These are phyloP conservation scores for Aureobasidium namibiae DNA, from an alignment of 2,329 filamentous ascomycete species.

Conservation along the genomic window DNA sequence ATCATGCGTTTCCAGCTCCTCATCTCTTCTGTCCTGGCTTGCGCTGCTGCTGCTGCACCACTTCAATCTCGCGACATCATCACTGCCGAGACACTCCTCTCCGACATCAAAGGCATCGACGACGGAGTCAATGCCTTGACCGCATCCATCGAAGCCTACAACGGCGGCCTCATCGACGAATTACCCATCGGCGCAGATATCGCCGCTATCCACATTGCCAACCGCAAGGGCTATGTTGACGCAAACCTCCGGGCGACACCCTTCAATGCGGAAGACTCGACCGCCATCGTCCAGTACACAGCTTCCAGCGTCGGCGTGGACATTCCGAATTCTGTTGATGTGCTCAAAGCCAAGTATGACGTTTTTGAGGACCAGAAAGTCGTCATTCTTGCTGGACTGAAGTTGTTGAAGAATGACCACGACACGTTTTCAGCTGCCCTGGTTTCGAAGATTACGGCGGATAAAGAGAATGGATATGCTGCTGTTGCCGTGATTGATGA, in stretches of 20 bases:
- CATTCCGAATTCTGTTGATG: constrained; percentile 17
- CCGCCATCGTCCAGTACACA: constrained; percentile 17
- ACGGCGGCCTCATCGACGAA: constrained; percentile 12
- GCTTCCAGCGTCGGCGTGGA: constrained; percentile 17
- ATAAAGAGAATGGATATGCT: constrained; percentile 6
- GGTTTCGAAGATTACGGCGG: constrained; percentile 5
- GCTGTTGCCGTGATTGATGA: constrained; percentile 16
- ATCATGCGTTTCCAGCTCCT: neutral
- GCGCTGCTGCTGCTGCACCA: neutral
- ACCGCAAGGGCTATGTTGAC: constrained; percentile 19
- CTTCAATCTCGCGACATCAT: constrained; percentile 14
- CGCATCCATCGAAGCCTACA: constrained; percentile 14
- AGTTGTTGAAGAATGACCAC: constrained; percentile 17
- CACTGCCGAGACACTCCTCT: constrained; percentile 17
- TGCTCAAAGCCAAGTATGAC: constrained; percentile 17
- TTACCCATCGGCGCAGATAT: constrained; percentile 16
- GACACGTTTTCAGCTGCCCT: constrained; percentile 15
- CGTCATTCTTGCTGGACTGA: constrained; percentile 17
- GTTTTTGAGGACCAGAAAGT: constrained; percentile 14
- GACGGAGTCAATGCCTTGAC: constrained; percentile 16
- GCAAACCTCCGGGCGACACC: constrained; percentile 16
- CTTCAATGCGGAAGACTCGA: constrained; percentile 17
- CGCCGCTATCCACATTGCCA: constrained; percentile 18
- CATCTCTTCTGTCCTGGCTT: neutral
- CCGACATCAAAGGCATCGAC: constrained; percentile 19